phyloP scores from a whole-genome alignment of 2,329 filamentous ascomycete species.

The Botrytis squamosa region DNA sequence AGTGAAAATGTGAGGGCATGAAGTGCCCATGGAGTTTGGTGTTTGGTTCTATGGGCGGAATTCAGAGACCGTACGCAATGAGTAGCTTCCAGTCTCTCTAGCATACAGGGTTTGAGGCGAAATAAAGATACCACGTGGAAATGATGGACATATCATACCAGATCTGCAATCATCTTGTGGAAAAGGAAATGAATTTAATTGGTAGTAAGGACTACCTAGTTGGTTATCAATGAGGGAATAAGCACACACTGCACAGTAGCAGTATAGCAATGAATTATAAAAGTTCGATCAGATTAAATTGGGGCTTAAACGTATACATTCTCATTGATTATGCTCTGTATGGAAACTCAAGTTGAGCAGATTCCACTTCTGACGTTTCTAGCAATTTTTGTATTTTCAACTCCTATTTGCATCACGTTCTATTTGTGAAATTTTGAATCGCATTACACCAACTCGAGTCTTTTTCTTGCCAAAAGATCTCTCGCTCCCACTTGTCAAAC shows the following conservation, averaged over 20 bases:
- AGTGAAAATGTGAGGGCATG: background rate
- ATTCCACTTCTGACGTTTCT: background rate
- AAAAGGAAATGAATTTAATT: background rate
- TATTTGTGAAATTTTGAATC: background rate
- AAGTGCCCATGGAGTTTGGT: constrained; percentile 4
- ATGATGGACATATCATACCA: background rate
- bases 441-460: background rate
- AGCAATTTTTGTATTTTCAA: background rate
- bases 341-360: background rate
- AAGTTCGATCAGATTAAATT: background rate
- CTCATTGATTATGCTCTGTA: background rate
- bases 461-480: background rate
- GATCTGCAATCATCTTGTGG: background rate
- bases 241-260: background rate
- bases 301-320: background rate
- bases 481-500: background rate
- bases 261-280: background rate
- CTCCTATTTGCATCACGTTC: background rate
- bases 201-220: background rate
- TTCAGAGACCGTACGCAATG: background rate
- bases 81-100: background rate
- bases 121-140: constrained; percentile 8
- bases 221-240: background rate
- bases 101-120: background rate
- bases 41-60: background rate